Evolutionary conservation across 2,329 filamentous ascomycete species (phyloP).

Genomic region (Colletotrichum orbiculare): DNA sequence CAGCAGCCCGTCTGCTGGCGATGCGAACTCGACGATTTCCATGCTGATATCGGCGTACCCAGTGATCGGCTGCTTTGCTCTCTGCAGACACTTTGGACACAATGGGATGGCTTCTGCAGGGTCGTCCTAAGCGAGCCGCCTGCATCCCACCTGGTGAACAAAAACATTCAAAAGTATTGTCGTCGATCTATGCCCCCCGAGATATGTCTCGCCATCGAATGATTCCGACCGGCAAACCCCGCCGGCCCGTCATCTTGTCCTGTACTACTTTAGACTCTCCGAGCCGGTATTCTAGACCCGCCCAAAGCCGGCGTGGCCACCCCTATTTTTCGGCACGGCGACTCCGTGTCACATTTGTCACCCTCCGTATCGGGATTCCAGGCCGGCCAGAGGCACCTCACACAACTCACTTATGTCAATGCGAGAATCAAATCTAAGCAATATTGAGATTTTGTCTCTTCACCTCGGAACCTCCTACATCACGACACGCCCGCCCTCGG

Average conservation of each 20-base stretch:
- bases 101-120: background rate
- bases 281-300: conserved; percentile 23
- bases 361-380: conserved; percentile 6
- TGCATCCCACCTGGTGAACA: conserved; percentile 3
- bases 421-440: background rate
- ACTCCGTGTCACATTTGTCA: conserved; percentile 8
- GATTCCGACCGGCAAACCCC: conserved; percentile 2
- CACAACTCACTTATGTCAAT: too few relatives aligned
- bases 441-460: background rate
- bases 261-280: conserved; percentile 3
- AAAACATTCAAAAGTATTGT: background rate
- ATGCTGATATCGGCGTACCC: conserved; percentile 12
- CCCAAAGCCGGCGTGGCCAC: conserved; percentile 8
- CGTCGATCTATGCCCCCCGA: conserved; percentile 6
- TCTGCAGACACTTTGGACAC: background rate
- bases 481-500: conserved; percentile 3
- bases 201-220: conserved; percentile 17
- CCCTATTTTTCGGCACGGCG: conserved; percentile 10
- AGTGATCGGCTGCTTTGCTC: background rate
- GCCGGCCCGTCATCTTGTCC: conserved; percentile 7
- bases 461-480: background rate
- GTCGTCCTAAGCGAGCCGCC: background rate
- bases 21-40: background rate
- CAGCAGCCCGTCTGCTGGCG: background rate
- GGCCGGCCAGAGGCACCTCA: background rate